Conservation (phyloP, 805 yeast species). For the Groenewaldozyma salmanticensis region DNA sequence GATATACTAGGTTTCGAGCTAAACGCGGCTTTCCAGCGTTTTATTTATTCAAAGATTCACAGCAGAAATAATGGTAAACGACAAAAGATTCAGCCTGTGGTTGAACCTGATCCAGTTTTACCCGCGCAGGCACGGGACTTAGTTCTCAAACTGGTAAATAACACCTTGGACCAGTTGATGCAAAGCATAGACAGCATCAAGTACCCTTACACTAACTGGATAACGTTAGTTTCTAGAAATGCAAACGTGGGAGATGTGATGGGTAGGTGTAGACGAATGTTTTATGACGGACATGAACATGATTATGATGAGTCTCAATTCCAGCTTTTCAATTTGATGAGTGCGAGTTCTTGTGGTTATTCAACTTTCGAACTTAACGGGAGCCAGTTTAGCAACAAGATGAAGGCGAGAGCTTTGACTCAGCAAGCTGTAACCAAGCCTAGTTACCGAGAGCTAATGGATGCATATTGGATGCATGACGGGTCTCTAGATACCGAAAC, state of each 20-base stretch:
- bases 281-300: slow-evolving; percentile 1
- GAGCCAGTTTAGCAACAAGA: no score
- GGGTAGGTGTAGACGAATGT: slow-evolving; percentile 11
- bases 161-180: slow-evolving; percentile 5
- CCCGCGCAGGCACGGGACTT: slow-evolving; percentile 7
- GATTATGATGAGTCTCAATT: neutral
- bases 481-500: no score
- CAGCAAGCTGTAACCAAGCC: no score
- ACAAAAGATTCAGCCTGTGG: slow-evolving; percentile 6
- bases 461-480: no score
- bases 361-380: neutral
- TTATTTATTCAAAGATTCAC: slow-evolving; percentile 17
- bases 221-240: slow-evolving; percentile 7
- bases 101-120: slow-evolving; percentile 7
- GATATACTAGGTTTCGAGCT: slow-evolving; percentile 17
- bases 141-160: slow-evolving; percentile 7
- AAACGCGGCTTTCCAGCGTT: slow-evolving; percentile 16
- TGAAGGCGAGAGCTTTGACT: no score
- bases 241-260: slow-evolving; percentile 9
- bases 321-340: neutral
- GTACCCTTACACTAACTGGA: slow-evolving; percentile 5
- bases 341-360: neutral
- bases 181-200: neutral
- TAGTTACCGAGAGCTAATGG: no score
- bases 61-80: neutral